Evolutionary conservation across 1,139 yeast species (phyloP), one percentile per base, ranked within the genome.

Genomic region (Suhomyces atakaporum): DNA sequence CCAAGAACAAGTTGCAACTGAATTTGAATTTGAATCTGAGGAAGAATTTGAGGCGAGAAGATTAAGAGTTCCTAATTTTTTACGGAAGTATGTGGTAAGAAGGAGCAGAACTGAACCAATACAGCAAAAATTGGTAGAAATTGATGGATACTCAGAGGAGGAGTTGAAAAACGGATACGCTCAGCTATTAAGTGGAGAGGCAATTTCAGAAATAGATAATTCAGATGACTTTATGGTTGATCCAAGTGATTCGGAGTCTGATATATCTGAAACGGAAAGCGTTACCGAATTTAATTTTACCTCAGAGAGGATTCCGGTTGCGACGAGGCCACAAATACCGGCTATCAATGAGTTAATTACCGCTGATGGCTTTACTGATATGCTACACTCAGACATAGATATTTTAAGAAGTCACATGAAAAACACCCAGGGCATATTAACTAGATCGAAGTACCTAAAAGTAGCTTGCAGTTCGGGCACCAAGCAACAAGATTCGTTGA

Each of bases 171-270:
- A 35, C 2, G 41, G 53, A 7, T 66, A 65, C 35, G 54, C 50
- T 4, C 44, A 51, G n/a, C 33, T 62, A 3, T 43, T 63, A 4
- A 53, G 53, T 19, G 63, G 62, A 3, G 50, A 47, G 1, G 56
- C 62, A 7, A 46, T 76, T 15, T 61, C 75, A 1, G 81, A 76
- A 10, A 50, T 58, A 7, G 85, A 79, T 46, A 53, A 56, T 18
- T 77, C 82, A 0, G 63, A 47, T 2, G 79, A 76, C 44, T 76
- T 63, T 38, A n/a, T 50, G 38, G 19, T 40, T 27, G 36, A 40
- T 15, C 7, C 16, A 13, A 33, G 35, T 36, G 62, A 57, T 4
- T 35, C 42, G 10, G 63, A 59, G 12, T 45, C 56, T 1, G 56
- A 49, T n/a, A 30, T 38, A 7, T 38, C 49, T 3, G 50, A 49